A percentile compares a stretch with the other conserved stretches of the same genome.
phyloP scores from a whole-genome alignment of 2,329 filamentous ascomycete genomes.

The Septoria petroselini region DNA sequence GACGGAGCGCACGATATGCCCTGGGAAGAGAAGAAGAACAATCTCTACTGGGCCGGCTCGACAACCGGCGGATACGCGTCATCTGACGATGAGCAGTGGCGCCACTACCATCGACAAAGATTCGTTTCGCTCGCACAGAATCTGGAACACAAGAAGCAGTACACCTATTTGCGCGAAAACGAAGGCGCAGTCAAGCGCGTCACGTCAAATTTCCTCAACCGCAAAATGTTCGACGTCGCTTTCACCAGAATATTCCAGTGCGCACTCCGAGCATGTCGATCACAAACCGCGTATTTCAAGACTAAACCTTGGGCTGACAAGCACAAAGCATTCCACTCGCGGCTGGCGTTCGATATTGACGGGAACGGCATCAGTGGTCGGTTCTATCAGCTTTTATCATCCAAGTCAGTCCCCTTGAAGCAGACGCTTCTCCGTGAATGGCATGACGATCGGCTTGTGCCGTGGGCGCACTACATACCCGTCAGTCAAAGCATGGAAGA shows the following conservation, averaged over 20 bases:
- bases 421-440: slow-evolving; percentile 55
- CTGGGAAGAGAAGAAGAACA: slow-evolving; percentile 52
- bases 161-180: slow-evolving; percentile 26
- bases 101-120: slow-evolving; percentile 47
- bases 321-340: background rate
- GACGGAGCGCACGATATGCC: slow-evolving; percentile 41
- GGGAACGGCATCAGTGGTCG: slow-evolving; percentile 57
- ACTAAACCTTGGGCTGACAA: slow-evolving; percentile 9
- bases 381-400: slow-evolving; percentile 52
- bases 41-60: slow-evolving; percentile 58
- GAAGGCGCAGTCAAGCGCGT: background rate
- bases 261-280: slow-evolving; percentile 9
- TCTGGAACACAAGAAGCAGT: background rate
- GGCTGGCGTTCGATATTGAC: slow-evolving; percentile 49
- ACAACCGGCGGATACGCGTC: slow-evolving; percentile 52
- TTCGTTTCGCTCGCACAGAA: slow-evolving; percentile 40
- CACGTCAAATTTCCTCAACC: slow-evolving; percentile 3
- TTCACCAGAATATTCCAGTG: slow-evolving; percentile 51
- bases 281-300: slow-evolving; percentile 2
- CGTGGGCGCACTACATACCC: slow-evolving; percentile 59
- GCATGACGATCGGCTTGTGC: slow-evolving; percentile 56
- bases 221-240: slow-evolving; percentile 41
- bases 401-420: slow-evolving; percentile 50
- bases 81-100: slow-evolving; percentile 40
- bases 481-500: slow-evolving; percentile 52